A percentile compares a stretch with the other conserved stretches of the same genome.
These are phyloP conservation scores for Gnomoniopsis sp. DNA, from an alignment of 2,329 filamentous ascomycete genomes.

Conservation along the genomic window DNA sequence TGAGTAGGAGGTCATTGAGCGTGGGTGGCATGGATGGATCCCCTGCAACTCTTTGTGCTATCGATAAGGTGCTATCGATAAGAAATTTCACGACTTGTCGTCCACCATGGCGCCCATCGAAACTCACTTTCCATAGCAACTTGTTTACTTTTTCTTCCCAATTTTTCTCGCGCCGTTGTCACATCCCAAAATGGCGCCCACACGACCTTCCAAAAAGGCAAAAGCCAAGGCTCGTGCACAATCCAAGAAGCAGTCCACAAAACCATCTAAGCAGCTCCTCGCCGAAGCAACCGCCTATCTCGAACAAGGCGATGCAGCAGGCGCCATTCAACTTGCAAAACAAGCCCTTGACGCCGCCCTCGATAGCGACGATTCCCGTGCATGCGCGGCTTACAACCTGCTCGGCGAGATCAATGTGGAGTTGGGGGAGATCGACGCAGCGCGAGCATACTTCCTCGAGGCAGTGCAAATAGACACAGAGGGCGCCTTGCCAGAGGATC, in stretches of 20 bases:
- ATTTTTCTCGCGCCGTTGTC: background rate
- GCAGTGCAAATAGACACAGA: slow-evolving; percentile 76
- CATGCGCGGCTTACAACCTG: slow-evolving; percentile 61
- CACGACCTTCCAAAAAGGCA: slow-evolving; percentile 19
- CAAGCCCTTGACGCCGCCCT: slow-evolving; percentile 42
- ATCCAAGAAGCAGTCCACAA: slow-evolving; percentile 12
- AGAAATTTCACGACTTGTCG: slow-evolving; percentile 3
- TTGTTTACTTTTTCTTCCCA: background rate
- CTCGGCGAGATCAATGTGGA: slow-evolving; percentile 82
- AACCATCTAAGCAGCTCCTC: slow-evolving; percentile 26
- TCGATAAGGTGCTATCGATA: slow-evolving; percentile 8
- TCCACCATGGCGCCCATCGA: background rate
- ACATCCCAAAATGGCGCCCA: slow-evolving; percentile 18
- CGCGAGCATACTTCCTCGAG: slow-evolving; percentile 66
- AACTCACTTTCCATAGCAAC: background rate
- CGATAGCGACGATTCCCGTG: slow-evolving; percentile 45
- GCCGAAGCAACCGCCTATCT: slow-evolving; percentile 30
- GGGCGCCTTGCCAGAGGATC: slow-evolving; percentile 64
- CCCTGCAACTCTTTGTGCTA: background rate
- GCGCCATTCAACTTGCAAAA: slow-evolving; percentile 31
- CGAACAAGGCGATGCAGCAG: slow-evolving; percentile 30
- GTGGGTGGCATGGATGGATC: too few species aligned
- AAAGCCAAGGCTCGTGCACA: slow-evolving; percentile 17
- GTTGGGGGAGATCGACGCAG: slow-evolving; percentile 74
- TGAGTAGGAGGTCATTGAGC: too few species aligned